Evolutionary conservation across 2,329 filamentous ascomycete species (phyloP).

Genomic region (Dendrostoma leiphaemia): DNA sequence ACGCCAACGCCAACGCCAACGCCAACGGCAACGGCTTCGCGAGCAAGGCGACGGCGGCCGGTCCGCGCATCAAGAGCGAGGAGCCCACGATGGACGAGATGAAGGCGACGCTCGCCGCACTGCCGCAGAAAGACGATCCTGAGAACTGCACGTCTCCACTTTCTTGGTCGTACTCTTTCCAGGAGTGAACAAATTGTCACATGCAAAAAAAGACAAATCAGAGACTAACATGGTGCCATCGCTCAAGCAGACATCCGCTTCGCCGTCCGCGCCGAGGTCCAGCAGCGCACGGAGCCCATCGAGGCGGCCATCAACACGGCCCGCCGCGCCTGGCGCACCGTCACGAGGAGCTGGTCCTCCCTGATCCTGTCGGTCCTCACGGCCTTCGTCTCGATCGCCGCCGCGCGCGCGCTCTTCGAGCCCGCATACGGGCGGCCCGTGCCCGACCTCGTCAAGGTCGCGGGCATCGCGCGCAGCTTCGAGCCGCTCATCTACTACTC

Average conservation of each 20-base stretch:
- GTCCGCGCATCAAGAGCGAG: slow-evolving; percentile 18
- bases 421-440: slow-evolving; percentile 66
- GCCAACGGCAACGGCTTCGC: neutral
- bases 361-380: slow-evolving; percentile 61
- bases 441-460: slow-evolving; percentile 87
- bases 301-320: slow-evolving; percentile 68
- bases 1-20: neutral
- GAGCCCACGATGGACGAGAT: slow-evolving; percentile 21
- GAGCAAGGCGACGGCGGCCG: neutral
- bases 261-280: slow-evolving; percentile 81
- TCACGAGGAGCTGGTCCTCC: slow-evolving; percentile 70
- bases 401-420: slow-evolving; percentile 65
- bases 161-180: slow-evolving; percentile 11
- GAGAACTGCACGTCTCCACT: slow-evolving; percentile 50
- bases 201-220: neutral
- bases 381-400: slow-evolving; percentile 61
- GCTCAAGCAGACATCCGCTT: slow-evolving; percentile 73
- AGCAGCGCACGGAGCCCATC: slow-evolving; percentile 82
- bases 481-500: slow-evolving; percentile 95
- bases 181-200: slow-evolving; percentile 11
- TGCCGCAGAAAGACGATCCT: slow-evolving; percentile 29
- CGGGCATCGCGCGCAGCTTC: slow-evolving; percentile 84
- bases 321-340: slow-evolving; percentile 54
- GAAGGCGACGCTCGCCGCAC: slow-evolving; percentile 28
- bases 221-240: slow-evolving; percentile 21